Base-by-base conservation (phyloP, 2,329 filamentous ascomycete species). In the Colletotrichum lupini region DNA sequence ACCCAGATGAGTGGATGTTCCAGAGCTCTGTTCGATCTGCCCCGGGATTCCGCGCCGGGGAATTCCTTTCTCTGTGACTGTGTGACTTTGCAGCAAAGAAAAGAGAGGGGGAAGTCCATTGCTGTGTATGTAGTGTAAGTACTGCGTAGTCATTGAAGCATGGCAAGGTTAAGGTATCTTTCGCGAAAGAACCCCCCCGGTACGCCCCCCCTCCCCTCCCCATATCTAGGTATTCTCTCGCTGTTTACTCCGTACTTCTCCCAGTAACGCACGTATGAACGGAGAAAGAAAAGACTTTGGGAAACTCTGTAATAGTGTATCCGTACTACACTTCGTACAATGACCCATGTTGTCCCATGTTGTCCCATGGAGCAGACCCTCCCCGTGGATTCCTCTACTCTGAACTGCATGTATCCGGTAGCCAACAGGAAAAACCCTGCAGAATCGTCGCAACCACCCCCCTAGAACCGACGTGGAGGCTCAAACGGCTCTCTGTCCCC, bases 11-110 rank as follows among this genome's bases (percentile, higher is more conserved):
- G 63, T 72, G 72, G 68, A 66, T 62, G 68, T 68, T 65, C 66
- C 63, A 69, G 61, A 62, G 42, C 58, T 65, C 64, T 72, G 73
- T 75, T 69, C 73, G 73, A 75, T 75, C 73, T 75, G 70, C 73
- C 57, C 73, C 62, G 35, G 73, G 73, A 70, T 75, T 62, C 67
- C 53, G 24, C 42, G 42, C 66, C 42, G 30, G 66, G 70, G 66
- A 22, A 30, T 72, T 72, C 26, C 46, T 60, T 73, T 69, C 28
- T 62, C 22, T 62, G 57, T 35, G 42, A 32, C 55, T 60, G 60
- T 46, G 46, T 46, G 46, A 65, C 70, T 69, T 68, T 65, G 56
- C 58, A 30, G 37, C 37, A 16, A 42, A 42, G 52, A 22, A n/a
- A 56, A 24, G 28, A 49, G 52, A 49, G 57, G 30, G 57, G 35